Evolutionary conservation across 495 filamentous ascomycete genomes (phyloP).

Genomic region (Copromyces sp.): DNA sequence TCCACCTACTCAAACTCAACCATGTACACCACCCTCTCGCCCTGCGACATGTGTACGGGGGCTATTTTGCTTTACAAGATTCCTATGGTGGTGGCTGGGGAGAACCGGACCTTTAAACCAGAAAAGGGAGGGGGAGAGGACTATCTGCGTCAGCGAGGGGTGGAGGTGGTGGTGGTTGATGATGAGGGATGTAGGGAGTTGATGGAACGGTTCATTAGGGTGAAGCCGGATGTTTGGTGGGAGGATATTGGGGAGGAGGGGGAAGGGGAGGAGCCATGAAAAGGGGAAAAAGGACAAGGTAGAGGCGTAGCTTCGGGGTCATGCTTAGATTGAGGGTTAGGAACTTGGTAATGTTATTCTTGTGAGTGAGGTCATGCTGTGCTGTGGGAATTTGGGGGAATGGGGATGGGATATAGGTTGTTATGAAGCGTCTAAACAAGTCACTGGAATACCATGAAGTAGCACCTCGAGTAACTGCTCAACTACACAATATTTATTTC

Average conservation of each 20-base stretch:
- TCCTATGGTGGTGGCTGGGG: conserved; percentile 71
- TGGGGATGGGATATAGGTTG: background rate
- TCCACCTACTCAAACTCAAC: conserved; percentile 55
- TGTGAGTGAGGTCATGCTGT: background rate
- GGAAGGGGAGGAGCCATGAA: background rate
- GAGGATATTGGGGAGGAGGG: background rate
- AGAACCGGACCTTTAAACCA: conserved; percentile 70
- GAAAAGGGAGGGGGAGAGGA: conserved; percentile 44
- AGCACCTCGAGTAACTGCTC: background rate
- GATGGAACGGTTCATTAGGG: conserved; percentile 68
- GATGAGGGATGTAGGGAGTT: conserved; percentile 57
- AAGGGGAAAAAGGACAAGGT: background rate
- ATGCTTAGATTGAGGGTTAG: too few species aligned
- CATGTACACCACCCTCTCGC: conserved; percentile 82
- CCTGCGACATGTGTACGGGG: conserved; percentile 81
- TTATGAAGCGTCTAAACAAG: background rate
- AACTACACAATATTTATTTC: background rate
- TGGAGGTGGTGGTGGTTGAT: conserved; percentile 66
- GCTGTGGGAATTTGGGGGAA: background rate
- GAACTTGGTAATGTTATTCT: background rate
- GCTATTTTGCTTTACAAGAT: conserved; percentile 76
- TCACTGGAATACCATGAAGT: background rate
- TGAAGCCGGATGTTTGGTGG: conserved; percentile 71
- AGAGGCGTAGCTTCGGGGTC: too few species aligned
- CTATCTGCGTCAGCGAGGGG: conserved; percentile 57